A percentile compares a stretch with the other conserved stretches of the same genome.
Evolutionary conservation across 202 grass and related monocot genomes (phyloP).

Genomic region (Sporobolus alterniflorus): DNA sequence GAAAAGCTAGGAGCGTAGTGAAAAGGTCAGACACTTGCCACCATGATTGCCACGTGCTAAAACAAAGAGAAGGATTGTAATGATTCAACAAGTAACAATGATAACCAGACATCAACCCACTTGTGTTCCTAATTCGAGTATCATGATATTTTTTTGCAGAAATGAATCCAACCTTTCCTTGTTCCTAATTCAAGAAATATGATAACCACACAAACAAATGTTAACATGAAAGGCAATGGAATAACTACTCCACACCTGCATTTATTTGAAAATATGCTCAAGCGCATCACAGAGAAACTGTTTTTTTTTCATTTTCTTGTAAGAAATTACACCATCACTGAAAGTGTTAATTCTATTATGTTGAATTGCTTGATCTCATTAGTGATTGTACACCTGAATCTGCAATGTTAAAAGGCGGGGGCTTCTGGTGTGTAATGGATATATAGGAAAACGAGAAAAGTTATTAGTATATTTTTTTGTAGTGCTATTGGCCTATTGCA

Average conservation of each 20-base stretch:
- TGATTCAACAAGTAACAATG: slow-evolving; percentile 32
- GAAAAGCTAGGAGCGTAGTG: not conserved
- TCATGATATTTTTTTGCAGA: no score
- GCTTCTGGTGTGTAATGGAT: no score
- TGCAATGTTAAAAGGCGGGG: no score
- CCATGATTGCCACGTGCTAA: slow-evolving; percentile 47
- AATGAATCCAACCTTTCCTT: no score
- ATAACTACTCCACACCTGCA: not conserved
- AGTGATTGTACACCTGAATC: no score
- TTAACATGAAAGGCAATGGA: not conserved
- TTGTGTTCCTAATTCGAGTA: slow-evolving; percentile 1
- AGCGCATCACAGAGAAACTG: not conserved
- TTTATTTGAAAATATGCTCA: not conserved
- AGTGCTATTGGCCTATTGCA: no score
- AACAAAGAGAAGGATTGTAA: slow-evolving; percentile 3
- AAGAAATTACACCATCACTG: not conserved
- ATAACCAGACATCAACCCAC: slow-evolving; percentile 21
- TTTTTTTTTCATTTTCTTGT: not conserved
- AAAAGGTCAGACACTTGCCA: slow-evolving; percentile 21
- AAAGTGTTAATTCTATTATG: not conserved
- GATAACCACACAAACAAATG: slow-evolving; percentile 18
- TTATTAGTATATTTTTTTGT: no score
- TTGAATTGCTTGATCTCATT: not conserved
- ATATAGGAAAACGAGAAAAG: no score
- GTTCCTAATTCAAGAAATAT: not conserved